phyloP scores from a whole-genome alignment of 2,329 filamentous ascomycete species.

The Aspergillus brunneoviolaceus region DNA sequence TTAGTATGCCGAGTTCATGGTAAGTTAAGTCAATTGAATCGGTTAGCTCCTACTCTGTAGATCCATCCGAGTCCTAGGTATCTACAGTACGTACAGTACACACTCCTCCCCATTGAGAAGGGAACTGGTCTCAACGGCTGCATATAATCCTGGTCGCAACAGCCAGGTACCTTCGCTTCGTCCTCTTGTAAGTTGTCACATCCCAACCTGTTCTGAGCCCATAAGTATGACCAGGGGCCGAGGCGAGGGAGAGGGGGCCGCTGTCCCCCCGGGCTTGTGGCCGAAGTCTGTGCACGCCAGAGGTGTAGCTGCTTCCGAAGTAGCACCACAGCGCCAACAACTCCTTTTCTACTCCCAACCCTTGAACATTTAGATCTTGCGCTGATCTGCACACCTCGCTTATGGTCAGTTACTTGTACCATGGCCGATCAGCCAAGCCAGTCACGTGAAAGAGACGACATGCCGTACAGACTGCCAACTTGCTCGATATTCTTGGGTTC shows the following conservation, averaged over 20 bases:
- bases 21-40: background rate
- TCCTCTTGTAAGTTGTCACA: background rate
- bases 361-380: background rate
- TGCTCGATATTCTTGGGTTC: background rate
- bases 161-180: background rate
- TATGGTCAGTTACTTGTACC: background rate
- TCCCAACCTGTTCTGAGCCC: background rate
- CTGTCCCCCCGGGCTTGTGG: background rate
- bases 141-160: background rate
- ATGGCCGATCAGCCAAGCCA: background rate
- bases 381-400: background rate
- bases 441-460: background rate
- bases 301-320: conserved; percentile 1
- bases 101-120: background rate
- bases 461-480: background rate
- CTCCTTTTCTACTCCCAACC: background rate
- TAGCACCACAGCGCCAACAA: background rate
- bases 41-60: too few species aligned
- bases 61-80: too few species aligned
- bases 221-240: background rate
- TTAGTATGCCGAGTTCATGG: background rate
- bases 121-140: background rate
- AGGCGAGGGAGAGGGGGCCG: background rate
- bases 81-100: background rate
- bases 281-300: conserved; percentile 3